These are phyloP conservation scores for Talinum fruticosum DNA, from an alignment of 148 eudicot genomes.

Conservation along the genomic window DNA sequence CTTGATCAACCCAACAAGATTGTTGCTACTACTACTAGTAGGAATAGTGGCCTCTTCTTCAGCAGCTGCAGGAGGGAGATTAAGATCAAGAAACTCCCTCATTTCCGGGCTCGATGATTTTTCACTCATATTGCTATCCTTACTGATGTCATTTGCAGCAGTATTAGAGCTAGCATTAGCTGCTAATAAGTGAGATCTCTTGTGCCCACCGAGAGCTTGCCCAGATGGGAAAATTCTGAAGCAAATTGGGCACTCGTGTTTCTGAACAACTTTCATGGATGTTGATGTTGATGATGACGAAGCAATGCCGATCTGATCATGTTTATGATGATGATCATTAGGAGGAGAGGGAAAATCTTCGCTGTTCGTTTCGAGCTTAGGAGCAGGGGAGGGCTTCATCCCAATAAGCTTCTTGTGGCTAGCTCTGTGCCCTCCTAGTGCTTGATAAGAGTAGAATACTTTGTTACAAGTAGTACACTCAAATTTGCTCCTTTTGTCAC, in stretches of 20 bases:
- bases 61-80: conserved; percentile 50
- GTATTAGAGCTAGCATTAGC: conserved; percentile 8
- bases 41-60: conserved; percentile 43
- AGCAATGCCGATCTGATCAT: conserved; percentile 15
- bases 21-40: conserved; percentile 32
- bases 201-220: conserved; percentile 98
- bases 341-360: conserved; percentile 13
- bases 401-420: conserved; percentile 66
- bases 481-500: conserved; percentile 39
- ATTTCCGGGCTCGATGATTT: conserved; percentile 40
- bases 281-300: conserved; percentile 15
- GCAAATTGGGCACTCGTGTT: conserved; percentile 85
- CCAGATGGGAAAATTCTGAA: conserved; percentile 78
- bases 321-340: neutral
- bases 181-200: conserved; percentile 72
- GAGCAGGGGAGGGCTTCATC: conserved; percentile 33
- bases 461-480: conserved; percentile 77
- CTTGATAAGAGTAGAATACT: conserved; percentile 80
- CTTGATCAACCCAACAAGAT: conserved; percentile 38
- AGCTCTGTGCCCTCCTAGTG: conserved; percentile 82
- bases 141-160: neutral
- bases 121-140: conserved; percentile 28
- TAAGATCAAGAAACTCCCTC: conserved; percentile 78
- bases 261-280: conserved; percentile 24
- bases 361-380: conserved; percentile 22